Evolutionary conservation across 805 yeast species (phyloP), one percentile per base, ranked within the genome.

Genomic region (Lachancea lanzarotensis): DNA sequence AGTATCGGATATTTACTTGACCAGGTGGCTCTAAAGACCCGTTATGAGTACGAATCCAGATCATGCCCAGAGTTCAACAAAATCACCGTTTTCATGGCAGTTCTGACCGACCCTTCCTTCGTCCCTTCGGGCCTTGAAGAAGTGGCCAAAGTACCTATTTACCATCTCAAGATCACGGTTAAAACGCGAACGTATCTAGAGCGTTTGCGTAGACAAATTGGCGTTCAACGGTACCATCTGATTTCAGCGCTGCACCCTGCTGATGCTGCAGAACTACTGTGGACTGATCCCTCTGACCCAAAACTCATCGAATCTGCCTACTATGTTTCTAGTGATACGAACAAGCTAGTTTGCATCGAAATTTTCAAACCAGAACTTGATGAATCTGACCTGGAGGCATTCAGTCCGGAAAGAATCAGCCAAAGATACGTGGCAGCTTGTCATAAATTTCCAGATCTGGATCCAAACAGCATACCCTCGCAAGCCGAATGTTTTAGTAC

Each of bases 401-500:
- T 75, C 49, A 75, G 76, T 27, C 63, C 66, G 3, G 74, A 68
- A 1, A 69, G 69, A 13, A 82, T 88, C 37, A 69, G 68, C 39
- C 57, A 63, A 6, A 69, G 95, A 52, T 78, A 76, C 50, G 59
- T 66, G 12, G 63, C 67, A 3, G 71, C 69, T 0, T 59, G 59
- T 40, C 49, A 48, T 34, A 47, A 46, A n/a, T 52, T 52, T 41
- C 55, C 60, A 37, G 53, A 57, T 40, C 35, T 61, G 31, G 52
- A 60, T 52, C 45, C 59, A 8, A 45, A 51, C 0, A 38, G 37
- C 5, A 37, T 65, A 1, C 90, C 95, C 0, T 65, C 76, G 2
- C 74, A 80, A 2, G 59, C 74, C 0, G 75, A 73, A 36, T 82
- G 95, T 52, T 67, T 84, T 18, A 67, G 69, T 40, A 82, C 87